A percentile compares a stretch with the other conserved stretches of the same genome.
Conservation (phyloP, 31 red algal species). For the Odonthalia washingtoniensis region DNA sequence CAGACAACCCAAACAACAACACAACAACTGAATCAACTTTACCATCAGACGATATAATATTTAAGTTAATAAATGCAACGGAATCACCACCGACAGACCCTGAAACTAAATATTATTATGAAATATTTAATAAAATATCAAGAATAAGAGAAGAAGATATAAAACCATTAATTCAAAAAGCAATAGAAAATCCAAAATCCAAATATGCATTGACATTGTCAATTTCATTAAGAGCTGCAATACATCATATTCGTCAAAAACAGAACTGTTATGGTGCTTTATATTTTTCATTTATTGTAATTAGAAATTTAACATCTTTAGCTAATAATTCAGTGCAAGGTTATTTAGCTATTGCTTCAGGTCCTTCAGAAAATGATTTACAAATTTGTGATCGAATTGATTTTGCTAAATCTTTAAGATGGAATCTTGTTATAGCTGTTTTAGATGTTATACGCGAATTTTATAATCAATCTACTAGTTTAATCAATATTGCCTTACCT, state of each 20-base stretch:
- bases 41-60: too few relatives aligned
- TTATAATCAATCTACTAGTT: neutral
- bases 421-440: slow-evolving; percentile 29
- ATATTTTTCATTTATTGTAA: slow-evolving; percentile 10
- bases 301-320: slow-evolving; percentile 2
- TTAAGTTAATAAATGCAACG: slow-evolving; percentile 18
- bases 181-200: slow-evolving; percentile 21
- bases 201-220: slow-evolving; percentile 34
- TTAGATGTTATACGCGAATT: slow-evolving; percentile 31
- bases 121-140: slow-evolving; percentile 29
- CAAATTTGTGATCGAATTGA: slow-evolving; percentile 45
- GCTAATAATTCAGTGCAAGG: neutral
- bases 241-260: slow-evolving; percentile 44
- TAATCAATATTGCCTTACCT: slow-evolving; percentile 14
- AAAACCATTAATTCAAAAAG: neutral
- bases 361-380: slow-evolving; percentile 25
- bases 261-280: slow-evolving; percentile 6
- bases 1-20: too few relatives aligned
- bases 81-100: slow-evolving; percentile 39
- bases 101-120: slow-evolving; percentile 42
- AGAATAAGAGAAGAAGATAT: neutral
- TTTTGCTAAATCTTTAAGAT: slow-evolving; percentile 33
- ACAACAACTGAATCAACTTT: too few relatives aligned
- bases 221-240: slow-evolving; percentile 36
- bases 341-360: slow-evolving; percentile 35